phyloP scores from a whole-genome alignment of 2,329 filamentous ascomycete species.

The Alternaria viburni region DNA sequence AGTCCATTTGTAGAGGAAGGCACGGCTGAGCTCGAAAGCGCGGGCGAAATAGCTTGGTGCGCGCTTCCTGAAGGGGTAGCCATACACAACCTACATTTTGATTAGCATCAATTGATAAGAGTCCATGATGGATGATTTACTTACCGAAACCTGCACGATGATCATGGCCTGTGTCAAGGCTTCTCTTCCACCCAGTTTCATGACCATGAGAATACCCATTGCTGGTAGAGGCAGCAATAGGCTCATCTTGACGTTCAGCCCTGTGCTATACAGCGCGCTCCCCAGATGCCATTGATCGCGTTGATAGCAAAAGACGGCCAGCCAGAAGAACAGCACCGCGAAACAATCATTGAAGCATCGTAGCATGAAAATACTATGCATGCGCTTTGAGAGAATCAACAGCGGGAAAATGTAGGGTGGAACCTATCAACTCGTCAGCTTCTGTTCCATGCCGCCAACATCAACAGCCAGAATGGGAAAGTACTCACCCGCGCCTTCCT shows the following conservation, averaged over 20 bases:
- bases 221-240: conserved; percentile 83
- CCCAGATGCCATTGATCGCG: conserved; percentile 75
- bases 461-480: not conserved
- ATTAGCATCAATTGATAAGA: conserved; percentile 12
- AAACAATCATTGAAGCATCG: conserved; percentile 97
- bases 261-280: conserved; percentile 74
- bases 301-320: conserved; percentile 80
- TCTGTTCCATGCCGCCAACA: no score
- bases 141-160: conserved; percentile 79
- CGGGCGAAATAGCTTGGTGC: conserved; percentile 74
- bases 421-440: conserved; percentile 56
- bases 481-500: conserved; percentile 68
- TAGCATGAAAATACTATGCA: conserved; percentile 92
- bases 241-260: conserved; percentile 95
- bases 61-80: conserved; percentile 72
- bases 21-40: conserved; percentile 88
- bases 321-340: conserved; percentile 81
- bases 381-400: conserved; percentile 84
- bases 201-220: conserved; percentile 75
- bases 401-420: conserved; percentile 89
- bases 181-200: conserved; percentile 70
- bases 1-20: conserved; percentile 97
- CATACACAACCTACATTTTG: conserved; percentile 56
- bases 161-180: conserved; percentile 72
- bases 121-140: conserved; percentile 22